A percentile compares a stretch with the other conserved stretches of the same genome.
Conservation (phyloP, 2,329 filamentous ascomycete genomes). For the Pseudocercospora cruenta region DNA sequence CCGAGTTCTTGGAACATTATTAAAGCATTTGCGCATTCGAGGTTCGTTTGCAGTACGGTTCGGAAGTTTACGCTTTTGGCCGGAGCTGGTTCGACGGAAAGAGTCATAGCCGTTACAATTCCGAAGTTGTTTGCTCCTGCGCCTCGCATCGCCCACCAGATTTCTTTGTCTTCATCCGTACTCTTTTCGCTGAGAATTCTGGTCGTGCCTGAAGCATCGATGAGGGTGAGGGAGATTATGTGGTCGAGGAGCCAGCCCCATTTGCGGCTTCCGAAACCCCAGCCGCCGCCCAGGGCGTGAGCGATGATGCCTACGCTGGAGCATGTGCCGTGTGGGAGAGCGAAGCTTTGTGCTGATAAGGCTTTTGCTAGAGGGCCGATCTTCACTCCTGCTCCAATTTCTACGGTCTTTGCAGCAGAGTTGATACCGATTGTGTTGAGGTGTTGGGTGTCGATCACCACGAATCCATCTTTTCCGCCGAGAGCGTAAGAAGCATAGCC, state of each 20-base stretch:
- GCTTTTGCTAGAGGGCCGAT: slow-evolving; percentile 17
- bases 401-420: slow-evolving; percentile 11
- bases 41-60: slow-evolving; percentile 17
- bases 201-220: slow-evolving; percentile 18
- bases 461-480: slow-evolving; percentile 24
- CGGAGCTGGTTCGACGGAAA: slow-evolving; percentile 16
- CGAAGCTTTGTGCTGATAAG: slow-evolving; percentile 19
- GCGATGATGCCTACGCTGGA: slow-evolving; percentile 20
- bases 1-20: slow-evolving; percentile 19
- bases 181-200: not conserved
- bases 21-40: slow-evolving; percentile 21
- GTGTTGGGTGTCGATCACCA: slow-evolving; percentile 19
- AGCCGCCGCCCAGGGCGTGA: slow-evolving; percentile 24
- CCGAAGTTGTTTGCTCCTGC: slow-evolving; percentile 27
- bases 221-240: slow-evolving; percentile 16
- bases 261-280: slow-evolving; percentile 21
- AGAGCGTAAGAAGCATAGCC: slow-evolving; percentile 27
- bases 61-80: slow-evolving; percentile 20
- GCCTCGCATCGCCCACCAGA: slow-evolving; percentile 26
- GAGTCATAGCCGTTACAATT: slow-evolving; percentile 17
- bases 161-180: slow-evolving; percentile 12
- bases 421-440: slow-evolving; percentile 15
- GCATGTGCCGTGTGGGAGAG: slow-evolving; percentile 24
- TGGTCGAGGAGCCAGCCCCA: slow-evolving; percentile 27
- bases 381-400: slow-evolving; percentile 15